These are phyloP conservation scores for Chlorophyllum brunneum DNA, from an alignment of 768 basidiomycete genomes.

Conservation along the genomic window DNA sequence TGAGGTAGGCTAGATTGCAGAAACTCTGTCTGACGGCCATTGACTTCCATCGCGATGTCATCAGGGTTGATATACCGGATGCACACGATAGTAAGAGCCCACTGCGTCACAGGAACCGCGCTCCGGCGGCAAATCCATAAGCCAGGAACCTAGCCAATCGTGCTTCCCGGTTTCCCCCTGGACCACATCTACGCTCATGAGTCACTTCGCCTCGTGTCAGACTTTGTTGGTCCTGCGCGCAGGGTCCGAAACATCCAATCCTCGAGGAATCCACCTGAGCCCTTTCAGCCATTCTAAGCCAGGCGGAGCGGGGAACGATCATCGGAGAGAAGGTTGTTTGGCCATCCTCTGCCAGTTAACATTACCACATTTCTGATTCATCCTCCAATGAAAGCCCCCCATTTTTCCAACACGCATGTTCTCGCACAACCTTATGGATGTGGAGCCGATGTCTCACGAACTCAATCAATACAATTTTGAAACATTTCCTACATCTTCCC, in stretches of 20 bases:
- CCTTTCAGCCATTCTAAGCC: not conserved
- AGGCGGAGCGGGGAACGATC: conserved; percentile 7
- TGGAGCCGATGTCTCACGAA: conserved; percentile 27
- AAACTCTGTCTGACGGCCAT: conserved; percentile 8
- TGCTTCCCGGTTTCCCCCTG: not conserved
- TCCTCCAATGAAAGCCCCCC: conserved; percentile 11
- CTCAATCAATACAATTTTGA: conserved; percentile 17
- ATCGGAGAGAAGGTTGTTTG: conserved; percentile 1
- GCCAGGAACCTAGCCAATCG: conserved; percentile 18
- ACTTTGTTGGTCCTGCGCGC: no score
- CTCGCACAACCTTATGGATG: conserved; percentile 32
- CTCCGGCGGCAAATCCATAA: conserved; percentile 31
- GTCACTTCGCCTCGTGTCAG: no score
- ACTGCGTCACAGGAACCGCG: conserved; percentile 36
- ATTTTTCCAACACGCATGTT: conserved; percentile 11
- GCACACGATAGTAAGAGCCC: not conserved
- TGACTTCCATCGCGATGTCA: conserved; percentile 9
- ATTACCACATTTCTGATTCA: conserved; percentile 6
- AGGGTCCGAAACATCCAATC: not conserved
- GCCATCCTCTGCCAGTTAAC: not conserved
- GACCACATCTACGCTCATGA: no score
- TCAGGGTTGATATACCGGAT: conserved; percentile 10
- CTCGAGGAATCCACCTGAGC: not conserved
- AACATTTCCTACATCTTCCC: conserved; percentile 1
- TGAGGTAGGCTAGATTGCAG: not conserved